Percentiles rank a stretch among this genome's conserved stretches.
Conservation (phyloP, 192 early-diverging fungal species). For the Rhizophagus clarus region DNA sequence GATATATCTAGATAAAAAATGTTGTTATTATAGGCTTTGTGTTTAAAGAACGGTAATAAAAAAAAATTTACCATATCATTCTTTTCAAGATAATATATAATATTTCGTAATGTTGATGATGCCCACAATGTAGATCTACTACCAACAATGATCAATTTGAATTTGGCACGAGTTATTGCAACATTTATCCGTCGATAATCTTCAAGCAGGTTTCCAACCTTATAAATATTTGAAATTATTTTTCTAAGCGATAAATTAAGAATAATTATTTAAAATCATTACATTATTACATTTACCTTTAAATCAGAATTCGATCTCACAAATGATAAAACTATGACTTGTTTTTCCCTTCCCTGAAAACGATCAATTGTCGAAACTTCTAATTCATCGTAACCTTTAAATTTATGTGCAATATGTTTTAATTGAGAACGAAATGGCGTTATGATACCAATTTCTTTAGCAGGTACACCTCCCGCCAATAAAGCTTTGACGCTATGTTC, state of each 20-base stretch:
- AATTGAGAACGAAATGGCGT: slow-evolving; percentile 83
- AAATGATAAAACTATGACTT: slow-evolving; percentile 86
- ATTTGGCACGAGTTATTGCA: slow-evolving; percentile 86
- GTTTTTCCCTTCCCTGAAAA: slow-evolving; percentile 94
- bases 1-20: neutral
- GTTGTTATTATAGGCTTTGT: neutral
- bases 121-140: slow-evolving; percentile 69
- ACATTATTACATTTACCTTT: slow-evolving; percentile 47
- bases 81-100: slow-evolving; percentile 51
- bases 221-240: neutral
- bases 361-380: slow-evolving; percentile 90
- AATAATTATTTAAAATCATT: neutral
- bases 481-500: slow-evolving; percentile 55
- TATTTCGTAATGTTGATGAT: slow-evolving; percentile 55
- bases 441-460: slow-evolving; percentile 76
- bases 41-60: neutral
- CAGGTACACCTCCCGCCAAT: slow-evolving; percentile 63
- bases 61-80: neutral
- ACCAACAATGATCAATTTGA: slow-evolving; percentile 89
- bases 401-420: slow-evolving; percentile 48
- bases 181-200: slow-evolving; percentile 97
- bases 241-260: neutral
- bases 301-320: slow-evolving; percentile 77
- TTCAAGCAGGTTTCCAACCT: slow-evolving; percentile 82
- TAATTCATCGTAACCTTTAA: slow-evolving; percentile 45